phyloP scores from a whole-genome alignment of 2,329 filamentous ascomycete genomes.

The Aspergillus oerlinghausenensis region DNA sequence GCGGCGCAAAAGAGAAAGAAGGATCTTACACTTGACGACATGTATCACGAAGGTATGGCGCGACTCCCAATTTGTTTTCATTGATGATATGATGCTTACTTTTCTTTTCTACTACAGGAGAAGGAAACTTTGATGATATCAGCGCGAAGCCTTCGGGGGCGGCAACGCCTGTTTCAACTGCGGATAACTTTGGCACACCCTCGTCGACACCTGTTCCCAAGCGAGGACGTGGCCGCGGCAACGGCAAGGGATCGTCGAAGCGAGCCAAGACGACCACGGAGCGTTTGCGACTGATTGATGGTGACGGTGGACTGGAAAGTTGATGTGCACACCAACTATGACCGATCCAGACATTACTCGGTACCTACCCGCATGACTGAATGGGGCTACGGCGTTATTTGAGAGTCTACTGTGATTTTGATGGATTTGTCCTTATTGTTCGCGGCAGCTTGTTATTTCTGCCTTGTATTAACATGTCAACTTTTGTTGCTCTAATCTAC shows the following conservation, averaged over 20 bases:
- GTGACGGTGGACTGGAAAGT: slow-evolving; percentile 35
- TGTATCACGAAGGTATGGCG: slow-evolving; percentile 97
- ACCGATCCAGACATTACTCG: neutral
- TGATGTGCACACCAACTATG: slow-evolving; percentile 3
- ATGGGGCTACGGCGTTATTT: slow-evolving; percentile 9
- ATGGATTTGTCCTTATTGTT: neutral
- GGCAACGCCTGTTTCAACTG: slow-evolving; percentile 68
- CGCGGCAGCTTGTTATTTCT: neutral
- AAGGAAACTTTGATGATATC: slow-evolving; percentile 90
- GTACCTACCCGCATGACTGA: slow-evolving; percentile 7
- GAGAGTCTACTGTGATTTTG: neutral
- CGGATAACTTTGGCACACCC: slow-evolving; percentile 43
- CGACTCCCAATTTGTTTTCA: neutral
- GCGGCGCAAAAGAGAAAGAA: slow-evolving; percentile 54
- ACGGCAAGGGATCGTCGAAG: slow-evolving; percentile 53
- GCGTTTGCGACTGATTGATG: slow-evolving; percentile 42
- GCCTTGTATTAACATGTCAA: neutral
- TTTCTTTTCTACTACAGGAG: slow-evolving; percentile 55
- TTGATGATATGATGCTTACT: slow-evolving; percentile 4
- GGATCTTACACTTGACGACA: slow-evolving; percentile 75
- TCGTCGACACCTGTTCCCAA: slow-evolving; percentile 40
- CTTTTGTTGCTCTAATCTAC: neutral
- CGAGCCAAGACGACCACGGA: slow-evolving; percentile 58
- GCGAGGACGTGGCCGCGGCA: slow-evolving; percentile 55
- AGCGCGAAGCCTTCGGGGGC: slow-evolving; percentile 78